Percentiles rank a stretch among this genome's conserved stretches.
Conservation (phyloP, 768 basidiomycete genomes). For the Pleurotus citrinopileatus region DNA sequence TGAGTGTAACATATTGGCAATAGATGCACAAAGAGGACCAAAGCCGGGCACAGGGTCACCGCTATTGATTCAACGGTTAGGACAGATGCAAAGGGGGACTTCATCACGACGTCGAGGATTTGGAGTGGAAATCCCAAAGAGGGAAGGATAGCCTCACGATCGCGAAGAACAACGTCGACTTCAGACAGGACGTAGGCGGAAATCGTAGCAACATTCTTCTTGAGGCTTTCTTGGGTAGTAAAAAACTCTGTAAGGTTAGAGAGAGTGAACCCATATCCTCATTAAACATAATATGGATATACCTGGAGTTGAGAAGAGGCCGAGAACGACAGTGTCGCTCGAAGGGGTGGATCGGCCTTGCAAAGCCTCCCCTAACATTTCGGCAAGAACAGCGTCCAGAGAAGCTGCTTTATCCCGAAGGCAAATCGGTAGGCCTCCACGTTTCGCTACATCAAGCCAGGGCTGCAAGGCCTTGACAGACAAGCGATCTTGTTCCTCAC, state of each 20-base stretch:
- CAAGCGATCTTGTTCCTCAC: slow-evolving; percentile 13
- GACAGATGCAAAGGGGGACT: slow-evolving; percentile 15
- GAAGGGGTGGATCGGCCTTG: slow-evolving; percentile 20
- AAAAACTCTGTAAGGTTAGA: slow-evolving; percentile 27
- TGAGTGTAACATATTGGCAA: slow-evolving; percentile 31
- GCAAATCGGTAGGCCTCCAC: slow-evolving; percentile 37
- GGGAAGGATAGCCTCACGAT: slow-evolving; percentile 19
- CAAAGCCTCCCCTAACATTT: slow-evolving; percentile 36
- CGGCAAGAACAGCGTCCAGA: slow-evolving; percentile 42
- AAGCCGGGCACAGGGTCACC: slow-evolving; percentile 31
- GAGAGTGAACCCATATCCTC: neutral
- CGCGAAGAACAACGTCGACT: slow-evolving; percentile 30
- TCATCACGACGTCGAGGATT: slow-evolving; percentile 29
- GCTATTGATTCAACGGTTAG: slow-evolving; percentile 1
- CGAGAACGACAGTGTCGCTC: slow-evolving; percentile 30
- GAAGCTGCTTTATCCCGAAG: slow-evolving; percentile 41
- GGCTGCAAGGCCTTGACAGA: slow-evolving; percentile 21
- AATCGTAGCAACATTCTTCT: slow-evolving; percentile 28
- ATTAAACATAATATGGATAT: slow-evolving; percentile 12
- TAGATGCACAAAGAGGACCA: slow-evolving; percentile 50
- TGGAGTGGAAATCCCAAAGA: slow-evolving; percentile 26
- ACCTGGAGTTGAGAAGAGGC: slow-evolving; percentile 42
- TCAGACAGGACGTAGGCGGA: slow-evolving; percentile 31
- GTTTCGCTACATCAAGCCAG: slow-evolving; percentile 40
- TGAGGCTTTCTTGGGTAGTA: slow-evolving; percentile 30